These are phyloP conservation scores for Lolium perenne DNA, from an alignment of 176 grass and related monocot species.

Conservation along the genomic window DNA sequence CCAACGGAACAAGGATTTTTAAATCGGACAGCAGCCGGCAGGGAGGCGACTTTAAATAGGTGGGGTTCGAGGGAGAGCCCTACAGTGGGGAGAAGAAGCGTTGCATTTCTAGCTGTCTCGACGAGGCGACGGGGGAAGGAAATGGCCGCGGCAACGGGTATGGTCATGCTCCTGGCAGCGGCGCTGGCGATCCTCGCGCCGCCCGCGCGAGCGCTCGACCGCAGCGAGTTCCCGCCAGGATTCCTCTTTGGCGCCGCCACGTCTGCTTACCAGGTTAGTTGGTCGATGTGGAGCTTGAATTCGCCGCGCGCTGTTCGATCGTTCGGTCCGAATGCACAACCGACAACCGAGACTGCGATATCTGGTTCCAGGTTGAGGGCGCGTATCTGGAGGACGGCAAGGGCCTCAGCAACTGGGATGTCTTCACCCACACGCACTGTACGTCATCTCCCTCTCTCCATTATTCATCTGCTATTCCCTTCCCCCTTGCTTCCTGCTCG, in stretches of 20 bases:
- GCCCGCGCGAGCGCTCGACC: slow-evolving; percentile 18
- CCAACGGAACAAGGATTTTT: no score
- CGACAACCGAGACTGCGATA: neutral
- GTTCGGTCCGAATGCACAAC: neutral
- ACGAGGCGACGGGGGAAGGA: no score
- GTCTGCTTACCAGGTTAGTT: no score
- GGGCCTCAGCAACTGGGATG: no score
- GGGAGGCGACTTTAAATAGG: no score
- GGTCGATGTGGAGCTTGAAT: neutral
- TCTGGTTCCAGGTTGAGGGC: slow-evolving; percentile 66
- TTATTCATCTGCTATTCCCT: no score
- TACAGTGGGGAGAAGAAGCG: no score
- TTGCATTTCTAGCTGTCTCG: no score
- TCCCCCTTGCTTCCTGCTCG: no score
- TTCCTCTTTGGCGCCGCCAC: no score
- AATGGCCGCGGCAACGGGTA: slow-evolving; percentile 11
- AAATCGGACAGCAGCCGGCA: no score
- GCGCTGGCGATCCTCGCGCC: slow-evolving; percentile 23
- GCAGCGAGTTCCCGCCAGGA: neutral
- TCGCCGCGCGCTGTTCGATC: neutral
- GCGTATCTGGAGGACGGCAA: slow-evolving; percentile 19
- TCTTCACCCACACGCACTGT: neutral
- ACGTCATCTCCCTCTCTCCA: neutral
- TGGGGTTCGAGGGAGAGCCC: no score
- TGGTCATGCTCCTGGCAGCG: neutral